Conservation (phyloP, 1,284 basidiomycete species). For the Melampsora larici-populina region DNA sequence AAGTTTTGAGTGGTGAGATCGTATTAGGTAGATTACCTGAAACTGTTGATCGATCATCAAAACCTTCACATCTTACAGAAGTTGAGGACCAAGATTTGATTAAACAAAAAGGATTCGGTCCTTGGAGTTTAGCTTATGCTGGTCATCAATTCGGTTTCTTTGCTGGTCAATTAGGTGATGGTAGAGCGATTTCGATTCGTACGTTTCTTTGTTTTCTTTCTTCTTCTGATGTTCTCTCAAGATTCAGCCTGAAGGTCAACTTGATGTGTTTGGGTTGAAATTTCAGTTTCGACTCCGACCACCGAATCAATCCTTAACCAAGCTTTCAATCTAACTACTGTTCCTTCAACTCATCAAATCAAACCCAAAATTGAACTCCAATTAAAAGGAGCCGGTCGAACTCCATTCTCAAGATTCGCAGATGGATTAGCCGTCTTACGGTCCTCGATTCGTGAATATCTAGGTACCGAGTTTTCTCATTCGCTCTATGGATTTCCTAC, state of each 20-base stretch:
- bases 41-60: not conserved
- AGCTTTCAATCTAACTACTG: not conserved
- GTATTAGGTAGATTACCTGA: conserved; percentile 60
- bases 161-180: conserved; percentile 97
- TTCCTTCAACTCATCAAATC: not conserved
- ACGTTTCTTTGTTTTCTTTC: too few species aligned
- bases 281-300: not conserved
- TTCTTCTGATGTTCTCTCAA: too few species aligned
- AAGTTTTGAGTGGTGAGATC: conserved; percentile 74
- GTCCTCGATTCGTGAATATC: conserved; percentile 51
- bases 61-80: conserved; percentile 45
- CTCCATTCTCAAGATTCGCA: conserved; percentile 52
- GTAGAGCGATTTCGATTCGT: conserved; percentile 71
- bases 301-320: not conserved
- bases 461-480: conserved; percentile 42
- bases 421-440: conserved; percentile 52
- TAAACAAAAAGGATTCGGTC: conserved; percentile 63
- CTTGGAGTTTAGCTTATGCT: conserved; percentile 78
- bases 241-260: too few species aligned
- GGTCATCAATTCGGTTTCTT: conserved; percentile 63
- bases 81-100: conserved; percentile 52
- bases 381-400: conserved; percentile 53
- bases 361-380: conserved; percentile 51
- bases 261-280: too few species aligned
- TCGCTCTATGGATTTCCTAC: conserved; percentile 69